These are phyloP conservation scores for Gaultheria prostrata DNA, from an alignment of 148 eudicot genomes.

Conservation along the genomic window DNA sequence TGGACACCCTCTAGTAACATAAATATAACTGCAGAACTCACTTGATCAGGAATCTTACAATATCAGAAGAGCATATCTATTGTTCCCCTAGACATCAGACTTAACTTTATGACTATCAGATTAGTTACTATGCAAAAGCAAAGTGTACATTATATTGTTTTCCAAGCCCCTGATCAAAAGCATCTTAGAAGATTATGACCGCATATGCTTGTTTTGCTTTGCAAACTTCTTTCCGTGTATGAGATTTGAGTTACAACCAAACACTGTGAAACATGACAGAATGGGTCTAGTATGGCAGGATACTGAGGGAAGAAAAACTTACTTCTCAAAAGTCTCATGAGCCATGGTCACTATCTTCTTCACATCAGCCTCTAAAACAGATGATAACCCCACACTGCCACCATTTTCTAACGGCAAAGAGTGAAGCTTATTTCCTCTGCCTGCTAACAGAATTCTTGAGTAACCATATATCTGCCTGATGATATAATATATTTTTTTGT, in stretches of 20 bases:
- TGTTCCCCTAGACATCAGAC: neutral
- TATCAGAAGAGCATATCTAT: neutral
- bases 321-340: slow-evolving; percentile 81
- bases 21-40: neutral
- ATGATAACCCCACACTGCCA: slow-evolving; percentile 56
- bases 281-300: neutral
- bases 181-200: neutral
- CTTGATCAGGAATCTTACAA: neutral
- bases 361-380: slow-evolving; percentile 84
- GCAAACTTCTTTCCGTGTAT: neutral
- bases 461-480: slow-evolving; percentile 56
- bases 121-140: neutral
- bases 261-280: neutral
- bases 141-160: neutral
- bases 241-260: neutral
- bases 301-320: slow-evolving; percentile 18
- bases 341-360: slow-evolving; percentile 82
- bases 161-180: neutral
- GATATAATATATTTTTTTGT: slow-evolving; percentile 60
- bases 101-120: neutral
- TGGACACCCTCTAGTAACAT: neutral
- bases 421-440: slow-evolving; percentile 41
- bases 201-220: neutral
- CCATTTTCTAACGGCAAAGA: slow-evolving; percentile 50
- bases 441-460: slow-evolving; percentile 47